Evolutionary conservation across 257 asterid species (phyloP), one percentile per base, ranked within the genome.

Genomic region (Cynanchum wilfordii): DNA sequence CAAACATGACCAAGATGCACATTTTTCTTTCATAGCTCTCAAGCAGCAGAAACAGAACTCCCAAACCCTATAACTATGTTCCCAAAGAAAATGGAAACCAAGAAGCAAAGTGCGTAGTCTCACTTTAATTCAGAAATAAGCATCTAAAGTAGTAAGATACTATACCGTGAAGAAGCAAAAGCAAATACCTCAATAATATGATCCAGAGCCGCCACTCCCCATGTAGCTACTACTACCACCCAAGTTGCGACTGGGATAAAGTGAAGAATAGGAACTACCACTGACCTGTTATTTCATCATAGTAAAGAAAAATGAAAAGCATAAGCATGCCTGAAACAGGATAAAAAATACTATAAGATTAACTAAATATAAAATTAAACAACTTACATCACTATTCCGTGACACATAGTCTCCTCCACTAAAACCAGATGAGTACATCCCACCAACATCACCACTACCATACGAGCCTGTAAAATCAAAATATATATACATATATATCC

Each of bases 261-360:
- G 84, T 5, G 98, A 90, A 5, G 99, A 86, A 78, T 95, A 92
- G 59, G 99, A 92, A 86, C 91, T 89, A 70, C 97, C 90, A 71
- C 93, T 92, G 73, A 82, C 94, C 97, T 95, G 79, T 75, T 74
- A 73, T 60, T 60, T 66, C 7, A 42, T 42, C 47, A 42, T 42
- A 36, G 45, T 19, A 36, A 10, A 58, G 30, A 73, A 17, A 7
- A 8, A 58, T 16, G 12, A 51, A 42, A 63, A 50, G 73, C 40
- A 62, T 38, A 75, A 77, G 63, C 45, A 73, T 11, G 63, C 24
- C 52, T 70, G 22, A 64, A 11, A 63, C 66, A 50, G 40, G 33
- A 47, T 67, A 59, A n/a, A 30, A n/a, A 17, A 55, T 40, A 64
- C 17, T 38, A 71, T 33, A 44, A 7, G 25, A 62, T 8, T 24